phyloP scores from a whole-genome alignment of 1,139 yeast genomes.

The Torulaspora pretoriensis region DNA sequence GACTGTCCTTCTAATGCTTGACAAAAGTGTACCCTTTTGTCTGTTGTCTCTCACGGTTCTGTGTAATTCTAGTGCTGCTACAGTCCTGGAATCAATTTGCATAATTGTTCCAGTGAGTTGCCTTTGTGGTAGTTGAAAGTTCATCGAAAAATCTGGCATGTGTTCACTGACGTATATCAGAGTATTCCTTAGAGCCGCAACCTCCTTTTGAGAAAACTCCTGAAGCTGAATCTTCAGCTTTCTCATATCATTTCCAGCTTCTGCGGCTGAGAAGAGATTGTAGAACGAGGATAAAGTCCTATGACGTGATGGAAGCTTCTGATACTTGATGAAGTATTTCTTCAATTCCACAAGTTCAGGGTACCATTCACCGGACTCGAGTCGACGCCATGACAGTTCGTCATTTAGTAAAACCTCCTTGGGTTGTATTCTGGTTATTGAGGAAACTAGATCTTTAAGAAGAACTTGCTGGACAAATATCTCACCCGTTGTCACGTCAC shows the following conservation, averaged over 20 bases:
- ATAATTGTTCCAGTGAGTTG: conserved; percentile 50
- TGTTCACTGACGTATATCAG: conserved; percentile 56
- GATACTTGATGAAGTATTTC: conserved; percentile 57
- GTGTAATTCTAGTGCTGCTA: conserved; percentile 74
- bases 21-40: conserved; percentile 63
- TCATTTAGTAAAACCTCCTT: conserved; percentile 39
- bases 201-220: conserved; percentile 42
- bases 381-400: conserved; percentile 27
- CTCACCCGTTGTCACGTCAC: conserved; percentile 81
- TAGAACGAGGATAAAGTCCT: conserved; percentile 36
- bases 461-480: conserved; percentile 50
- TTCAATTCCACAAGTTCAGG: conserved; percentile 58
- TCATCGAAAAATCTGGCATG: conserved; percentile 49
- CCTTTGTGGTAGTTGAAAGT: conserved; percentile 50
- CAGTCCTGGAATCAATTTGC: conserved; percentile 79
- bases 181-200: conserved; percentile 51
- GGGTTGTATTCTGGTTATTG: conserved; percentile 39
- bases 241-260: conserved; percentile 25
- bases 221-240: conserved; percentile 28
- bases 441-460: conserved; percentile 36
- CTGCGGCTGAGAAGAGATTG: conserved; percentile 32
- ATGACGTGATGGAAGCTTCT: conserved; percentile 38
- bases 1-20: conserved; percentile 64
- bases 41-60: conserved; percentile 55
- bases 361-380: conserved; percentile 51